Evolutionary conservation across 1,284 basidiomycete genomes (phyloP), one percentile per base, ranked within the genome.

Genomic region (Sanguinoderma infundibulare): DNA sequence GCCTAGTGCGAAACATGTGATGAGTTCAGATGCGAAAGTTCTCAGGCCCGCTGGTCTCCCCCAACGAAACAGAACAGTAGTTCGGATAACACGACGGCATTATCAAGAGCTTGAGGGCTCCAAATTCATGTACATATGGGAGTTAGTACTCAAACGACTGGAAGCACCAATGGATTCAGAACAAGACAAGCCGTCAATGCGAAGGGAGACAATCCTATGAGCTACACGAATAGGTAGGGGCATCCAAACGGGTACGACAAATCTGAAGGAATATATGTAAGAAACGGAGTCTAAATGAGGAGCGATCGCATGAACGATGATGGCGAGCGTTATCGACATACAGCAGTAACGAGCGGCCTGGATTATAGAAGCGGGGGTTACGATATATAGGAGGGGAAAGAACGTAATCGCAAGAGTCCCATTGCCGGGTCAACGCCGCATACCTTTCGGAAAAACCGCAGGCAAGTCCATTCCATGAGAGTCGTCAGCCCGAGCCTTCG

Each of bases 391-490:
- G 7, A 50, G 14, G 7, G 7, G n/a, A 32, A 24, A 10, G 10
- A 50, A 3, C 32, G n/a, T 34, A n/a, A n/a, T n/a, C 24, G 20
- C 49, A 24, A 3, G 20, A 36, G 35, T 32, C 47, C 5, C 9
- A 22, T 34, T 50, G 20, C 6, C 24, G 17, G 30, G 3, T 30
- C 53, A 67, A 44, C 60, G 52, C 15, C 26, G 20, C 42, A 26
- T 26, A 14, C 14, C 22, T 38, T 65, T 62, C 2, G 62, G 61
- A 46, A 62, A 68, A 8, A 50, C 38, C 3, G 55, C 56, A 12
- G 69, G 69, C 15, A 70, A 58, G 1, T 53, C 59, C 12, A 42
- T 56, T 5, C 62, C 66, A 42, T 70, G 63, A 22, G 58, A 50
- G 28, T 66, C 65, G 35, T 67, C 55, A 4, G 30, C 24, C 36